Percentiles rank a stretch among this genome's conserved stretches.
phyloP scores from a whole-genome alignment of 495 filamentous ascomycete genomes.

The Halenospora varia region DNA sequence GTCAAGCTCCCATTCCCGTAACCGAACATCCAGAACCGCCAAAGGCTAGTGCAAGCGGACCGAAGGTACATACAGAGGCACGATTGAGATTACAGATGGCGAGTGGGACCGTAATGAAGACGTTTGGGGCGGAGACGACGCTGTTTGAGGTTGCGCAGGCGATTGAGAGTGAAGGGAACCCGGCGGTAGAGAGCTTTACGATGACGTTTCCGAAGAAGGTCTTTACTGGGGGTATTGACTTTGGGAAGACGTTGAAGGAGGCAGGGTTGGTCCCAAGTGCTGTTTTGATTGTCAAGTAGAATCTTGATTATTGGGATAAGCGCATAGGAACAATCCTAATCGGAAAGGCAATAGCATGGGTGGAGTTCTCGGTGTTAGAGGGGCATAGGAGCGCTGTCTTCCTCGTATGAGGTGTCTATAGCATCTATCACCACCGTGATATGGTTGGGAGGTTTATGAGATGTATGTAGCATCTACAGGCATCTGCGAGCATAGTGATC shows the following conservation, averaged over 20 bases:
- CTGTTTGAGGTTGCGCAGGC: conserved; percentile 87
- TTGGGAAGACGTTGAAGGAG: conserved; percentile 88
- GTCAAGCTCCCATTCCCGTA: conserved; percentile 37
- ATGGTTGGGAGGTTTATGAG: too few relatives aligned
- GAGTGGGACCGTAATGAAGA: conserved; percentile 73
- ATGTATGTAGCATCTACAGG: too few relatives aligned
- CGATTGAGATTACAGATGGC: conserved; percentile 77
- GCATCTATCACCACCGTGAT: too few relatives aligned
- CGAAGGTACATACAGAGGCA: conserved; percentile 64
- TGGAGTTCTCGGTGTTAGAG: background rate
- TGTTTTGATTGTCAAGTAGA: conserved; percentile 69
- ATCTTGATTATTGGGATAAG: conserved; percentile 7
- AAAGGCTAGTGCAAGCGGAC: conserved; percentile 29
- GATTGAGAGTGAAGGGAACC: conserved; percentile 48
- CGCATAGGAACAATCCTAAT: conserved; percentile 15
- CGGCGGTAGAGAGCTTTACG: conserved; percentile 68
- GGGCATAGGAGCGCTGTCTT: background rate
- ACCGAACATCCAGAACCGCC: background rate
- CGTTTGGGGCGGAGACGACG: conserved; percentile 78
- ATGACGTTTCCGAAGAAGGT: conserved; percentile 86
- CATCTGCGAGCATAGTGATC: too few relatives aligned
- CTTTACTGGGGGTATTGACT: conserved; percentile 69
- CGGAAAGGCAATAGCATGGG: conserved; percentile 17
- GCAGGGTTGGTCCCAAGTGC: conserved; percentile 86
- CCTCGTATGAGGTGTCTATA: background rate